A percentile compares a stretch with the other conserved stretches of the same genome.
phyloP scores from a whole-genome alignment of 495 filamentous ascomycete species.

The Penicillium salamii region DNA sequence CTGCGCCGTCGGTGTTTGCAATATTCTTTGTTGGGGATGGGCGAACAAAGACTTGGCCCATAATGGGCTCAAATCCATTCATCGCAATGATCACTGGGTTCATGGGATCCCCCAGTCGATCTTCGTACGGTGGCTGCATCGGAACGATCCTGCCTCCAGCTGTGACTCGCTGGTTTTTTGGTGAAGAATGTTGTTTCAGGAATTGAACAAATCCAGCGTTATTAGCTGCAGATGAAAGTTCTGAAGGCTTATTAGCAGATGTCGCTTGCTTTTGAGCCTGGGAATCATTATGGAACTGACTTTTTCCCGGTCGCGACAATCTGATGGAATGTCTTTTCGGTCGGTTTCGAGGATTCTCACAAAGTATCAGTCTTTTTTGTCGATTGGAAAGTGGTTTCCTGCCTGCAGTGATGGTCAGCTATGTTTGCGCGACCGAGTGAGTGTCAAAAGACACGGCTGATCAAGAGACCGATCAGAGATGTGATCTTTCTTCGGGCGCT shows the following conservation, averaged over 20 bases:
- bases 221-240: conserved; percentile 19
- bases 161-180: conserved; percentile 59
- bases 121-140: conserved; percentile 30
- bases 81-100: neutral
- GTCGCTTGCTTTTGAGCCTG: neutral
- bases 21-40: too few relatives aligned
- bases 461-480: too few relatives aligned
- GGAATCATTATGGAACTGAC: neutral
- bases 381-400: neutral
- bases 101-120: conserved; percentile 8
- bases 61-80: neutral
- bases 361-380: neutral
- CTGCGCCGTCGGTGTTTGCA: too few relatives aligned
- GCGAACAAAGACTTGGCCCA: neutral
- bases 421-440: too few relatives aligned
- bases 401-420: too few relatives aligned
- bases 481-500: too few relatives aligned
- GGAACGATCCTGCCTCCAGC: conserved; percentile 65
- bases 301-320: conserved; percentile 3
- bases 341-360: conserved; percentile 6
- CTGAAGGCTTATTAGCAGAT: conserved; percentile 19
- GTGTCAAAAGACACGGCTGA: too few relatives aligned
- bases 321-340: neutral
- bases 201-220: conserved; percentile 50
- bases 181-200: conserved; percentile 58